Base-by-base conservation (phyloP, 2,329 filamentous ascomycete species). In the Xylaria sp. region DNA sequence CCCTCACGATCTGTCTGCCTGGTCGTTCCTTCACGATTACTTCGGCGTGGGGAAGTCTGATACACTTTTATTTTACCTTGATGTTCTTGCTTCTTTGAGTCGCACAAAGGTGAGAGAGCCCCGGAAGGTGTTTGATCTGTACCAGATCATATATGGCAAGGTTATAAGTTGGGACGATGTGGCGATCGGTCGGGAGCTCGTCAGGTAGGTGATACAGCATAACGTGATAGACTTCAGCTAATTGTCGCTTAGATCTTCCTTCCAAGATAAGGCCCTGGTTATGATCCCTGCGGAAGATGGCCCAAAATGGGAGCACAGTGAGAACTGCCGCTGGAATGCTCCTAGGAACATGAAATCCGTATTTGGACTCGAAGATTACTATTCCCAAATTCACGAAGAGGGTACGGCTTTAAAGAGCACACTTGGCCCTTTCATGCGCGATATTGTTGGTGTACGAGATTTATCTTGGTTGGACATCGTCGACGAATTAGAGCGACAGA, bases 401-500 rank as follows among this genome's bases (percentile, higher is more conserved):
- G 38, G n/a, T 17, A 19, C 49, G 2, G 49, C 49, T 17, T 25
- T 51, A 4, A 51, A 19, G 33, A 38, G 19, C 23, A 40, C 49
- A n/a, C 19, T 51, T 11, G 21, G 17, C 15, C 33, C 49, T n/a
- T 51, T 51, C 19, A 51, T 51, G 33, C 49, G 49, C 33, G 49
- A 51, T 12, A 38, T 51, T 38, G 49, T 51, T 7, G 49, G 49
- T 9, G 49, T 51, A 3, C 35, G 37, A 14, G 49, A 25, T 14
- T 25, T 51, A 25, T 51, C 49, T 17, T 51, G 49, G 49, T 21
- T 15, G 19, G 49, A 51, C 19, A 51, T 51, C 19, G 49, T 51
- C n/a, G 17, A 37, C n/a, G 49, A 51, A 25, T 15, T 51, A 5
- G 49, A 51, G 14, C 49, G 33, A 19, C 49, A 51, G 9, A 51